Evolutionary conservation across 768 basidiomycete genomes (phyloP).

Genomic region (Amanita muscaria): DNA sequence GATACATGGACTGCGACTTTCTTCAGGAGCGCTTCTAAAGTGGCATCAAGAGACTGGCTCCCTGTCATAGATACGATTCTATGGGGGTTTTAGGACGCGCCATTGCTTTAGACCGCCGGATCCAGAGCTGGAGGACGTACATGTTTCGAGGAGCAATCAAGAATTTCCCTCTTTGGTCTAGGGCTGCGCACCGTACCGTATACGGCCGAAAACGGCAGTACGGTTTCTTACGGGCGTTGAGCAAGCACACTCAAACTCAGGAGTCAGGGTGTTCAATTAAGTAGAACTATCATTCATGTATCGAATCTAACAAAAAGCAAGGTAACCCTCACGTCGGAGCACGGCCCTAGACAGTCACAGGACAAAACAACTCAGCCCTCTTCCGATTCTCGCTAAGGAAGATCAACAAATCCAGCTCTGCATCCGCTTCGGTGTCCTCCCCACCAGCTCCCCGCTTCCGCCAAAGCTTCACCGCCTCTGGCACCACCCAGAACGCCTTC

Average conservation of each 20-base stretch:
- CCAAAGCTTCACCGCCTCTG: slow-evolving; percentile 2
- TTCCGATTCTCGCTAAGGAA: no score
- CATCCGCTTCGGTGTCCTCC: background rate
- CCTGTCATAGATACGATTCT: slow-evolving; percentile 11
- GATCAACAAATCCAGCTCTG: background rate
- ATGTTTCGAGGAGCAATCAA: no score
- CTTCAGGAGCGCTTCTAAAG: slow-evolving; percentile 23
- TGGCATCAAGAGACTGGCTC: slow-evolving; percentile 12
- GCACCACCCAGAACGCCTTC: background rate
- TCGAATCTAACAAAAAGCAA: background rate
- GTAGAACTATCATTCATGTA: no score
- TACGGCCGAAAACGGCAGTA: no score
- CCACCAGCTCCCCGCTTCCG: background rate
- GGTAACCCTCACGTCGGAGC: background rate
- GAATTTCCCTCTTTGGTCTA: no score
- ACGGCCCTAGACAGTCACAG: slow-evolving; percentile 1
- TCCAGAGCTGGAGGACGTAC: background rate
- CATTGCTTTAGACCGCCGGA: background rate
- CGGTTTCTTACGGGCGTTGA: no score
- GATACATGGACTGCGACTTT: slow-evolving; percentile 23
- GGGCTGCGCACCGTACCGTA: no score
- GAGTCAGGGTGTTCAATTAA: no score
- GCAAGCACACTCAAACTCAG: no score
- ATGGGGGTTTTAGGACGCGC: background rate
- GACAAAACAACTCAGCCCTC: no score